Percentiles rank a stretch among this genome's conserved stretches.
Evolutionary conservation across 2,329 filamentous ascomycete species (phyloP).

Genomic region (Colletotrichum abscissum): DNA sequence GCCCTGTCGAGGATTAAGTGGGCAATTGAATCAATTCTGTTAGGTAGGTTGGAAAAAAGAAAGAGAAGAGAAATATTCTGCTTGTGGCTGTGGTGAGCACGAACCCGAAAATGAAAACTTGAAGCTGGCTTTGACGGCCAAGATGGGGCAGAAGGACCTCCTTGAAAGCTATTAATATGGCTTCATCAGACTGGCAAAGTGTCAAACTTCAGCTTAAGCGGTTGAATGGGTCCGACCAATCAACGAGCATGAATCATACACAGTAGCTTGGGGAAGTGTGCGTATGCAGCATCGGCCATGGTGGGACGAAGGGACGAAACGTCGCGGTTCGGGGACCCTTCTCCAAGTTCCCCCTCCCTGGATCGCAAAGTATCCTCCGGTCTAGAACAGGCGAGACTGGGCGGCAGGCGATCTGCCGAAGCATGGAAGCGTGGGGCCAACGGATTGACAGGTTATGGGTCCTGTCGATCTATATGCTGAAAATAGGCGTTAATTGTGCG

Average conservation of each 20-base stretch:
- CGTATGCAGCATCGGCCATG: background rate
- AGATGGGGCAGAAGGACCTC: background rate
- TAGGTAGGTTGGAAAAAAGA: too few species aligned
- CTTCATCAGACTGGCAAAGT: conserved; percentile 2
- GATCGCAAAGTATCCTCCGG: conserved; percentile 13
- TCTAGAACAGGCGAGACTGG: conserved; percentile 28
- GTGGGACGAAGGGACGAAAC: conserved; percentile 30
- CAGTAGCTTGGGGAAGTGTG: background rate
- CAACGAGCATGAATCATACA: background rate
- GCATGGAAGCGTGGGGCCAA: conserved; percentile 3
- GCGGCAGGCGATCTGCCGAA: conserved; percentile 6
- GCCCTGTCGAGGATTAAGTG: background rate
- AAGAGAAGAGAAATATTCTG: background rate
- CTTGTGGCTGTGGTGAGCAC: background rate
- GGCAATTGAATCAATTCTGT: background rate
- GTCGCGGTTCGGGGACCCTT: background rate
- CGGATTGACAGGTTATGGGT: background rate
- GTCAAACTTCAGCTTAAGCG: conserved; percentile 7
- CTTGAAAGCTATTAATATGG: conserved; percentile 8
- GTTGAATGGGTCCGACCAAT: background rate
- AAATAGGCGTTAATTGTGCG: conserved; percentile 16
- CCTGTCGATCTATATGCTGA: background rate
- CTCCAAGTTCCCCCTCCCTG: too few species aligned
- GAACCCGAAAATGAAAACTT: background rate
- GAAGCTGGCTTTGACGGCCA: background rate